A percentile compares a stretch with the other conserved stretches of the same genome.
Evolutionary conservation across 2,329 filamentous ascomycete species (phyloP).

Genomic region (Verticillium dahliae): DNA sequence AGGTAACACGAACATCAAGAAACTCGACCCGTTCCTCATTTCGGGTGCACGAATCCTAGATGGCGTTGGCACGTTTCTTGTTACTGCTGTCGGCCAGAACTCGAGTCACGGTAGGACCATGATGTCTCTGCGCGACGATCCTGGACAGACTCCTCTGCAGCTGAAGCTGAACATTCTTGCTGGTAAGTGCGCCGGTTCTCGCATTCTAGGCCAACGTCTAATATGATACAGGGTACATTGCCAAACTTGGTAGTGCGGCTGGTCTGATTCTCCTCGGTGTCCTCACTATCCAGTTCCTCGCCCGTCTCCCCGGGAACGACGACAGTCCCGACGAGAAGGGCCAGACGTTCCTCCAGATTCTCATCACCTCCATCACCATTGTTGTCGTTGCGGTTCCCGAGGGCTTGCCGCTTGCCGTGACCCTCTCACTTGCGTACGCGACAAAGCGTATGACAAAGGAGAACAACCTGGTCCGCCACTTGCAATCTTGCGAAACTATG

Average conservation of each 20-base stretch:
- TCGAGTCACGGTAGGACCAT: slow-evolving; percentile 14
- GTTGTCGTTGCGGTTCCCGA: slow-evolving; percentile 56
- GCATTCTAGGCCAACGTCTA: background rate
- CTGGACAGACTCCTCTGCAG: slow-evolving; percentile 14
- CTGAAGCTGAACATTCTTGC: slow-evolving; percentile 15
- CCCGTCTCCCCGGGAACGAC: slow-evolving; percentile 31
- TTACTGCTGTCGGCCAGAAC: slow-evolving; percentile 14
- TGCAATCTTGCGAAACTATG: slow-evolving; percentile 58
- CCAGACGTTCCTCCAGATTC: slow-evolving; percentile 44
- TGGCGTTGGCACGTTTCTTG: slow-evolving; percentile 11
- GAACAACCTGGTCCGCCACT: slow-evolving; percentile 53
- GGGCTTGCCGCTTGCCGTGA: slow-evolving; percentile 54
- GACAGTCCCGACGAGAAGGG: slow-evolving; percentile 31
- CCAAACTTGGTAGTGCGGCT: slow-evolving; percentile 13
- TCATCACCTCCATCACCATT: slow-evolving; percentile 37
- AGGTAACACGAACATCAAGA: slow-evolving; percentile 30
- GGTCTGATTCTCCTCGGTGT: slow-evolving; percentile 13
- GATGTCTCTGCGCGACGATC: slow-evolving; percentile 15
- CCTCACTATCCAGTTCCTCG: slow-evolving; percentile 13
- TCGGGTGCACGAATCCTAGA: slow-evolving; percentile 71
- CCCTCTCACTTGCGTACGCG: slow-evolving; percentile 55
- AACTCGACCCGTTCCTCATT: slow-evolving; percentile 74
- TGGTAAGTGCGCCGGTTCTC: slow-evolving; percentile 3
- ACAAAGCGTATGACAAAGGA: slow-evolving; percentile 58
- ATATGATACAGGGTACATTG: slow-evolving; percentile 12